Percentiles rank a stretch among this genome's conserved stretches.
These are phyloP conservation scores for Actinomortierella wolfii DNA, from an alignment of 371 early-diverging fungal species.

Conservation along the genomic window DNA sequence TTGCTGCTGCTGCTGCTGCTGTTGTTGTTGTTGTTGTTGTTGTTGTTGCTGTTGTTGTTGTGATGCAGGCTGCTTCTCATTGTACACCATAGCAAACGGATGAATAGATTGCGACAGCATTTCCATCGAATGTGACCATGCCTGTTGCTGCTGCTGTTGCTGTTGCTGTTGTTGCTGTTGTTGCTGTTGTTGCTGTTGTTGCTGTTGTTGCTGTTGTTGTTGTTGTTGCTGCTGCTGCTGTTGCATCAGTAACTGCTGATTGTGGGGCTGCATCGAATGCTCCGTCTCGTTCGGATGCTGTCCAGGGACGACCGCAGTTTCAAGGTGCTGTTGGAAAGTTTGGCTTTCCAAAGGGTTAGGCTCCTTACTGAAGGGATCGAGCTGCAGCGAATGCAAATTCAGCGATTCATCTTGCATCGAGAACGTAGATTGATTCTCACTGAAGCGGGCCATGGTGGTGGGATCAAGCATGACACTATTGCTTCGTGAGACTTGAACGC, in stretches of 20 bases:
- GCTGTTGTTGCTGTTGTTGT: conserved; percentile 6
- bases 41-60: conserved; percentile 14
- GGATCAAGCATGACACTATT: conserved; percentile 42
- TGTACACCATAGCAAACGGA: conserved; percentile 23
- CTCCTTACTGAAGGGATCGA: too few relatives aligned
- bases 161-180: conserved; percentile 8
- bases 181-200: conserved; percentile 14
- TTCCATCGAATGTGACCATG: conserved; percentile 26
- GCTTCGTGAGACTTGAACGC: conserved; percentile 35
- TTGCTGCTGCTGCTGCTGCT: conserved; percentile 12
- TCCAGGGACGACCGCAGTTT: too few relatives aligned
- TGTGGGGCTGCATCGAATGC: conserved; percentile 16
- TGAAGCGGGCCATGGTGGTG: conserved; percentile 6
- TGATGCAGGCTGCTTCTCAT: conserved; percentile 11
- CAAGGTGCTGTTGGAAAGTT: too few relatives aligned
- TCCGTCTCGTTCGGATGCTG: conserved; percentile 38
- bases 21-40: conserved; percentile 11
- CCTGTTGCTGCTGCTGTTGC: conserved; percentile 6
- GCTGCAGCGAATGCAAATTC: too few relatives aligned
- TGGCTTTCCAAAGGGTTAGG: too few relatives aligned
- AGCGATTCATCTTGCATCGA: too few relatives aligned
- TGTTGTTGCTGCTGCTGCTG: conserved; percentile 4
- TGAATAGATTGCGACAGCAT: conserved; percentile 36
- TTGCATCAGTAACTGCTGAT: not conserved
- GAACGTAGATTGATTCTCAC: too few relatives aligned